Evolutionary conservation across 2,329 filamentous ascomycete genomes (phyloP).

Genomic region (Didymella glomerata): DNA sequence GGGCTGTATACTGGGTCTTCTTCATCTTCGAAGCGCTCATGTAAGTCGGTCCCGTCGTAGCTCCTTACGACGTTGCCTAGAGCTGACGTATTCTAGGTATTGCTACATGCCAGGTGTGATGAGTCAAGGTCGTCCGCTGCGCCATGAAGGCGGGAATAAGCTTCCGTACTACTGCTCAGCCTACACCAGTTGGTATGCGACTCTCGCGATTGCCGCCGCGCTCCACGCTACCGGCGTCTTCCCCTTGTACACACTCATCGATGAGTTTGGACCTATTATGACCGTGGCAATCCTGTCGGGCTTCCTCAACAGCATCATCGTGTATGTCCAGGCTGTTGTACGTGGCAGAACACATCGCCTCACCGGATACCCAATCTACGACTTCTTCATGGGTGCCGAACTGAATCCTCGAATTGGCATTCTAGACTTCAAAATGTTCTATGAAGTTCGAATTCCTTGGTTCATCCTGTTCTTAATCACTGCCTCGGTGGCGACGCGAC

Average conservation of each 20-base stretch:
- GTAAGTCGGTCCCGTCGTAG: conserved; percentile 64
- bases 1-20: conserved; percentile 84
- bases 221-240: conserved; percentile 86
- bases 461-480: conserved; percentile 83
- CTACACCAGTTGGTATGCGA: conserved; percentile 84
- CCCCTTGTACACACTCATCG: conserved; percentile 87
- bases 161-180: conserved; percentile 93
- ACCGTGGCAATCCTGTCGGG: conserved; percentile 91
- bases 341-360: conserved; percentile 89
- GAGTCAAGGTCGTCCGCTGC: conserved; percentile 84
- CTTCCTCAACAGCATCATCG: conserved; percentile 80
- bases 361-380: conserved; percentile 81
- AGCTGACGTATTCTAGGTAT: conserved; percentile 34
- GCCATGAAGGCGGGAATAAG: conserved; percentile 82
- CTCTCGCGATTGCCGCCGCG: conserved; percentile 70
- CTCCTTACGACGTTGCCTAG: conserved; percentile 77
- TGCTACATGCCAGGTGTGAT: conserved; percentile 83
- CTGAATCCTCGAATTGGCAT: conserved; percentile 83
- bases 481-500: conserved; percentile 76
- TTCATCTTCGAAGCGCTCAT: conserved; percentile 18
- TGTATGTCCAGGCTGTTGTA: conserved; percentile 81
- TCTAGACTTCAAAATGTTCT: conserved; percentile 93
- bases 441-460: conserved; percentile 89
- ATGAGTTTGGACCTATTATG: conserved; percentile 92
- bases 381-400: conserved; percentile 91